A percentile compares a stretch with the other conserved stretches of the same genome.
phyloP scores from a whole-genome alignment of 2,329 filamentous ascomycete genomes.

The Neofusicoccum sp. region DNA sequence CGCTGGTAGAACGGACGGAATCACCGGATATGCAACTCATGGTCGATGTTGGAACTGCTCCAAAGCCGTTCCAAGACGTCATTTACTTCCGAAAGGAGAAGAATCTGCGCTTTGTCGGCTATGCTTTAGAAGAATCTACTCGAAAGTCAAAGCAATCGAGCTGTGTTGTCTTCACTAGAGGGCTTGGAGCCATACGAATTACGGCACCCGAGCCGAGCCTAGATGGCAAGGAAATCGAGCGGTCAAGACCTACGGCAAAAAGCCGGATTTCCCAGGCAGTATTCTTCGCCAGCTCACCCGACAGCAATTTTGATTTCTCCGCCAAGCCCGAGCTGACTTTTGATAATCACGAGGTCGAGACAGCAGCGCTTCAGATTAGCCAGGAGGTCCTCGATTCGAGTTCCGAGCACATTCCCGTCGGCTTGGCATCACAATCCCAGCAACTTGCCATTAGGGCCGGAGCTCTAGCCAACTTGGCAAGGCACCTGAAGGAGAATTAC shows the following conservation, averaged over 20 bases:
- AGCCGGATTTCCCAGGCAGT: conserved; percentile 93
- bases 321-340: conserved; percentile 69
- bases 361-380: conserved; percentile 78
- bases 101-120: conserved; percentile 53
- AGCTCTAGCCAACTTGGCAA: conserved; percentile 74
- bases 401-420: conserved; percentile 49
- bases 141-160: conserved; percentile 41
- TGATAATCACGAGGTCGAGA: conserved; percentile 68
- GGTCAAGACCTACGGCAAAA: conserved; percentile 69
- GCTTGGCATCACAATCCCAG: conserved; percentile 72
- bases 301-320: conserved; percentile 87
- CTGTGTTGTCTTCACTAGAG: conserved; percentile 59
- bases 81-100: conserved; percentile 70
- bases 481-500: conserved; percentile 68
- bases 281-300: conserved; percentile 80
- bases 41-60: conserved; percentile 34
- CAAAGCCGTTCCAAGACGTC: conserved; percentile 77
- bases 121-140: conserved; percentile 49
- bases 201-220: conserved; percentile 60
- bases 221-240: conserved; percentile 50
- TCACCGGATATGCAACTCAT: conserved; percentile 77
- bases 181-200: conserved; percentile 61
- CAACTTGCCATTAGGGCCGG: conserved; percentile 74
- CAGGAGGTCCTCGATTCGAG: conserved; percentile 78
- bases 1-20: conserved; percentile 67